phyloP scores from a whole-genome alignment of 1,284 basidiomycete genomes.

The Cystobasidium slooffiae region DNA sequence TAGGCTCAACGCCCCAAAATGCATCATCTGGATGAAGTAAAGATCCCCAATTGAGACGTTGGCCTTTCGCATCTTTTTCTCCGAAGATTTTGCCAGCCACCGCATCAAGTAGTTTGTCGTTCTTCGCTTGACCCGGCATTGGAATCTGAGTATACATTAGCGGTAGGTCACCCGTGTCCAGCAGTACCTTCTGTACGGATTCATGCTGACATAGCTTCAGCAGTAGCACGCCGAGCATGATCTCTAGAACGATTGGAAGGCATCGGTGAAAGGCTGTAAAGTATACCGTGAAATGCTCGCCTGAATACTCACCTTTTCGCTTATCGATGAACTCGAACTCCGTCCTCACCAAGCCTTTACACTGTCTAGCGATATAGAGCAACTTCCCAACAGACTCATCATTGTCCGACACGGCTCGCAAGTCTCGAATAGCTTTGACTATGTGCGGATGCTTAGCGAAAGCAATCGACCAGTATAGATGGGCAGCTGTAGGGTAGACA shows the following conservation, averaged over 20 bases:
- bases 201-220: slow-evolving; percentile 19
- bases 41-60: slow-evolving; percentile 13
- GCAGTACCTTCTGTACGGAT: neutral
- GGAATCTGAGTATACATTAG: slow-evolving; percentile 13
- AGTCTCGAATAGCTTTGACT: neutral
- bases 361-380: slow-evolving; percentile 2
- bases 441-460: slow-evolving; percentile 3
- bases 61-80: neutral
- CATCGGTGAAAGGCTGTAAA: neutral
- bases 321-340: neutral
- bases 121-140: neutral
- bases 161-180: slow-evolving; percentile 6
- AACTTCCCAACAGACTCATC: slow-evolving; percentile 23
- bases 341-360: neutral
- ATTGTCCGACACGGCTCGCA: neutral
- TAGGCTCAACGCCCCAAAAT: slow-evolving; percentile 20
- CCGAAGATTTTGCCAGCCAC: slow-evolving; percentile 13
- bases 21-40: slow-evolving; percentile 26
- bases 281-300: neutral
- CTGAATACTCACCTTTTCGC: slow-evolving; percentile 3
- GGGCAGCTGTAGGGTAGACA: slow-evolving; percentile 16
- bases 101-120: slow-evolving; percentile 3
- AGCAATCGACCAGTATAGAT: slow-evolving; percentile 16
- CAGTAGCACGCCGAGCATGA: slow-evolving; percentile 11
- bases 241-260: neutral